A percentile compares a stretch with the other conserved stretches of the same genome.
phyloP scores from a whole-genome alignment of 495 filamentous ascomycete genomes.

The Aspergillus leporis region DNA sequence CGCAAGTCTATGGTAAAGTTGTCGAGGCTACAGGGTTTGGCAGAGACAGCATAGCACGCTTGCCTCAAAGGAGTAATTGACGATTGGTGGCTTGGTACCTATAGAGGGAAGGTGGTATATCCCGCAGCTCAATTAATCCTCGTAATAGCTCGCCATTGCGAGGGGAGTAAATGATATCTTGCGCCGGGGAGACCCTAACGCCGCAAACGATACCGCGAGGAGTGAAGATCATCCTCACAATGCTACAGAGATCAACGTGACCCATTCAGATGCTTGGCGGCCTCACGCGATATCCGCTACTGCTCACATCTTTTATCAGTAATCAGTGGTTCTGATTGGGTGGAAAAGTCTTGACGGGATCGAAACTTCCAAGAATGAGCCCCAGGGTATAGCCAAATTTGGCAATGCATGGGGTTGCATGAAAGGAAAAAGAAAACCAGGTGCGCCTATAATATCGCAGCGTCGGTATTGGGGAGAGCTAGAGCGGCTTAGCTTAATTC shows the following conservation, averaged over 20 bases:
- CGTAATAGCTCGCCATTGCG: neutral
- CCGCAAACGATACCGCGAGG: constrained; percentile 9
- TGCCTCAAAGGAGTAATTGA: constrained; percentile 13
- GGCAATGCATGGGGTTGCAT: constrained; percentile 3
- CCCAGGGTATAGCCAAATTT: constrained; percentile 1
- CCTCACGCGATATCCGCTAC: constrained; percentile 17
- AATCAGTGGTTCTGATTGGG: constrained; percentile 5
- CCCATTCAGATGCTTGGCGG: constrained; percentile 18
- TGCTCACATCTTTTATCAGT: constrained; percentile 8
- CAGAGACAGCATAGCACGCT: constrained; percentile 5
- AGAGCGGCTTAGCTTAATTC: constrained; percentile 1
- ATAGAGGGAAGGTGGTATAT: constrained; percentile 20
- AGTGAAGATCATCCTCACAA: constrained; percentile 13
- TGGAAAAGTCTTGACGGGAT: constrained; percentile 3
- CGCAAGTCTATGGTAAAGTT: neutral
- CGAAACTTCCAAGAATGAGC: constrained; percentile 17
- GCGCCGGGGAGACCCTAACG: constrained; percentile 12
- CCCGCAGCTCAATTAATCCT: constrained; percentile 3
- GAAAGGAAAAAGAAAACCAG: neutral
- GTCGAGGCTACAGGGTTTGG: neutral
- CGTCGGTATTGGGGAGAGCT: constrained; percentile 3
- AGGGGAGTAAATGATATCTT: neutral
- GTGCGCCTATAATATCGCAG: constrained; percentile 2
- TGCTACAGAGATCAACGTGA: constrained; percentile 17
- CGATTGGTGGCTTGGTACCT: constrained; percentile 8